Evolutionary conservation across 2,329 filamentous ascomycete genomes (phyloP).

Genomic region (Xylariaceae sp.): DNA sequence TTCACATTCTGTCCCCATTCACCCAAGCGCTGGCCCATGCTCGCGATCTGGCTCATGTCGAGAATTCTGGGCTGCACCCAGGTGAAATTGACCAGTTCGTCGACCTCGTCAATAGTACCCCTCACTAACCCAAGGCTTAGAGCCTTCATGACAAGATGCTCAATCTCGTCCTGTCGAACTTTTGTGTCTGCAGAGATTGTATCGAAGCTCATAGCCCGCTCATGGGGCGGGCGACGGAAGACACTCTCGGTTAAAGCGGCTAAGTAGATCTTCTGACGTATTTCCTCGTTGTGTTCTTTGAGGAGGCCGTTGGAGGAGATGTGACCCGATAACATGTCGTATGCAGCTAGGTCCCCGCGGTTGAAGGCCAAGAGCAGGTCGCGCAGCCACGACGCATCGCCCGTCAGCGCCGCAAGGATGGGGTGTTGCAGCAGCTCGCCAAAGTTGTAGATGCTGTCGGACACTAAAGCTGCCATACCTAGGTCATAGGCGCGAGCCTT

Average conservation of each 20-base stretch:
- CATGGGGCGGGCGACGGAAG: slow-evolving; percentile 91
- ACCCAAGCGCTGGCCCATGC: slow-evolving; percentile 80
- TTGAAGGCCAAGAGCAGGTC: slow-evolving; percentile 98
- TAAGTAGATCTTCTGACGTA: slow-evolving; percentile 98
- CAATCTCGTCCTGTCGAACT: slow-evolving; percentile 85
- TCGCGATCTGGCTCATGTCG: slow-evolving; percentile 90
- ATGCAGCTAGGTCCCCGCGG: slow-evolving; percentile 83
- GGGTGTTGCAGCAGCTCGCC: slow-evolving; percentile 97
- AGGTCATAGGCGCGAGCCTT: slow-evolving; percentile 86
- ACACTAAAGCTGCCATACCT: slow-evolving; percentile 85
- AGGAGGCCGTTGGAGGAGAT: slow-evolving; percentile 78
- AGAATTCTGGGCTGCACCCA: slow-evolving; percentile 99
- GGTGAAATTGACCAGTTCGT: slow-evolving; percentile 88
- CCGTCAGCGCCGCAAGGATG: slow-evolving; percentile 81
- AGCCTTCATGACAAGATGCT: slow-evolving; percentile 99
- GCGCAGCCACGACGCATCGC: slow-evolving; percentile 80
- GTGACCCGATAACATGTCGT: slow-evolving; percentile 77
- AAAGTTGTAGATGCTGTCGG: slow-evolving; percentile 97
- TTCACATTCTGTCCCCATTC: slow-evolving; percentile 98
- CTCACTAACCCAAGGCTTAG: slow-evolving; percentile 83
- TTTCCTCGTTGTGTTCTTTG: slow-evolving; percentile 71
- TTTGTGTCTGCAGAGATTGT: slow-evolving; percentile 91
- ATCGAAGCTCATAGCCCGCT: slow-evolving; percentile 87
- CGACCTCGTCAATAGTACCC: slow-evolving; percentile 95
- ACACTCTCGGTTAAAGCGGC: slow-evolving; percentile 92